Evolutionary conservation across 2,329 filamentous ascomycete genomes (phyloP), one percentile per base, ranked within the genome.

Genomic region (Aspergillus versicolor): DNA sequence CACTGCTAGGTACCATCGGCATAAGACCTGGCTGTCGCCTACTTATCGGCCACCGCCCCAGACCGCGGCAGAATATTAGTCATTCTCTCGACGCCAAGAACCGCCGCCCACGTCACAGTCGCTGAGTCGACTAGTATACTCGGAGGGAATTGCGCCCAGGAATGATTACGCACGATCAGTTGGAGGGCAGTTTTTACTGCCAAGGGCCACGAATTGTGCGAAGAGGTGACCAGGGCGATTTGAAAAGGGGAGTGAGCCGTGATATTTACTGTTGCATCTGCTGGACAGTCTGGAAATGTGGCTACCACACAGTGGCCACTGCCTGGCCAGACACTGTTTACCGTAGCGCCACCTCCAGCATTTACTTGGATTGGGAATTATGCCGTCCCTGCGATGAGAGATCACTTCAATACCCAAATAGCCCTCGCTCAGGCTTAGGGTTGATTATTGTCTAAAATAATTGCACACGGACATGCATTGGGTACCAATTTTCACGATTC

Each of bases 71-170:
- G 41, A 52, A 44, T 50, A 54, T 57, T 60, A 60, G 54, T 60
- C 54, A 60, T 52, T 24, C 17, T 17, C 24, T 50, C 53, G 42
- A 54, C 54, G 50, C 46, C 40, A 22, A 21, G 24, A 48, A 27
- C 53, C 54, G 54, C 58, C 58, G 57, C 58, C 54, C 58, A 60
- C 58, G 58, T 60, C 58, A 60, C 58, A 46, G 37, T 37, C 12
- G 34, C 27, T 30, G 5, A 37, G 34, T 11, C 22, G 38, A 32
- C 40, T 42, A 21, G 21, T 21, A 40, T 27, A 30, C 48, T 17
- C 21, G 21, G 21, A 30, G 37, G 34, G 22, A 42, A 43, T 51
- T 27, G 22, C 22, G 37, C n/a, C n/a, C 37, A 41, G n/a, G 48
- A 43, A 15, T 24, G 37, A 40, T 22, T 34, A 47, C 45, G 17